A percentile compares a stretch with the other conserved stretches of the same genome.
phyloP scores from a whole-genome alignment of 2,329 filamentous ascomycete species.

The Ampelomyces quisqualis region DNA sequence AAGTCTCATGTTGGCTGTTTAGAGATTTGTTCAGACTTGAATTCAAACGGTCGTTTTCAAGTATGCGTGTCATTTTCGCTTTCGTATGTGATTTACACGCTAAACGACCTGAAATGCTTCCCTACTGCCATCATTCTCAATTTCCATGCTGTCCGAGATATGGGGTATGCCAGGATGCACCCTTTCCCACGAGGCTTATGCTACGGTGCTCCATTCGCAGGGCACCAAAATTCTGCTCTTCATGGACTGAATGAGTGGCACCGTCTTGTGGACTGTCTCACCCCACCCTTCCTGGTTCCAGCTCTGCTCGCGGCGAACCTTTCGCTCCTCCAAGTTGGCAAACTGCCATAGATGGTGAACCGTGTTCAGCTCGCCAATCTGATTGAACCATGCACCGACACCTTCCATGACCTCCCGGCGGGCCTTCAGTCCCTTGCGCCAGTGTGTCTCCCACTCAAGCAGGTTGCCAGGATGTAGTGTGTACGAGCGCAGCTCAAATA shows the following conservation, averaged over 20 bases:
- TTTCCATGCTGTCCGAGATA: too few relatives aligned
- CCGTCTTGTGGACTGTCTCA: slow-evolving; percentile 96
- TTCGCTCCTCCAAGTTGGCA: slow-evolving; percentile 91
- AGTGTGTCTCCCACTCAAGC: slow-evolving; percentile 98
- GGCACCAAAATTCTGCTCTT: slow-evolving; percentile 90
- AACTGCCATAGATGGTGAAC: slow-evolving; percentile 99
- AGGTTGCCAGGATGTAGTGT: slow-evolving; percentile 93
- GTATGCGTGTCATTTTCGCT: too few relatives aligned
- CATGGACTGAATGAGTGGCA: slow-evolving; percentile 95
- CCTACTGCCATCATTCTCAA: too few relatives aligned
- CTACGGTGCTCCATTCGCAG: slow-evolving; percentile 94
- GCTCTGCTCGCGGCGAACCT: slow-evolving; percentile 85
- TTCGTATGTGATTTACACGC: too few relatives aligned
- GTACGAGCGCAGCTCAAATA: slow-evolving; percentile 96
- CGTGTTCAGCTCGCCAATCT: slow-evolving; percentile 95
- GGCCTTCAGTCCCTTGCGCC: slow-evolving; percentile 87
- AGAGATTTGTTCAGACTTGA: too few relatives aligned
- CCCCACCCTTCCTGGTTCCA: slow-evolving; percentile 96
- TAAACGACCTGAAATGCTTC: too few relatives aligned
- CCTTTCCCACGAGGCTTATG: too few relatives aligned
- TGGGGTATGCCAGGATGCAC: too few relatives aligned
- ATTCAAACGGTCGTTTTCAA: too few relatives aligned
- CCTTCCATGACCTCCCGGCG: slow-evolving; percentile 97
- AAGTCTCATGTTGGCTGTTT: too few relatives aligned
- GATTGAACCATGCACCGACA: slow-evolving; percentile 96